A percentile compares a stretch with the other conserved stretches of the same genome.
Conservation (phyloP, 2,329 filamentous ascomycete genomes). For the Aspergillus persii region DNA sequence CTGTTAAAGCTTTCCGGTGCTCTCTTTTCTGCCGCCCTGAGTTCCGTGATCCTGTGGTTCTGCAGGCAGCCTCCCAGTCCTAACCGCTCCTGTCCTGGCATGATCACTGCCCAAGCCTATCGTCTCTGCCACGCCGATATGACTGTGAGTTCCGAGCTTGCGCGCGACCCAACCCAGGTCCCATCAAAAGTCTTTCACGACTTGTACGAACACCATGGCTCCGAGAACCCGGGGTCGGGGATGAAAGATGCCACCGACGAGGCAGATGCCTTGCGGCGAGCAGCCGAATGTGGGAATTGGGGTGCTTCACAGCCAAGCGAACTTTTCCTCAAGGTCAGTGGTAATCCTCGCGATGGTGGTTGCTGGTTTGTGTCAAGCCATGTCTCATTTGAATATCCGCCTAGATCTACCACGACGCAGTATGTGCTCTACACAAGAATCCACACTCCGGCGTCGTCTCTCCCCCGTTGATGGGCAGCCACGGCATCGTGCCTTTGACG, state of each 20-base stretch:
- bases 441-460: slow-evolving; percentile 52
- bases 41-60: slow-evolving; percentile 7
- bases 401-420: slow-evolving; percentile 62
- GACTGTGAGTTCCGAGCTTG: slow-evolving; percentile 60
- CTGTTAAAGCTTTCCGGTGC: slow-evolving; percentile 6
- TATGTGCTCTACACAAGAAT: slow-evolving; percentile 43
- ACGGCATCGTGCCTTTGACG: slow-evolving; percentile 65
- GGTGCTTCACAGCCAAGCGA: slow-evolving; percentile 61
- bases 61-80: slow-evolving; percentile 14
- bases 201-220: slow-evolving; percentile 49
- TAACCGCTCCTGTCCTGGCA: slow-evolving; percentile 19
- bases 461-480: slow-evolving; percentile 59
- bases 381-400: not conserved
- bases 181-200: slow-evolving; percentile 56
- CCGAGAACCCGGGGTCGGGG: slow-evolving; percentile 18
- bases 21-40: slow-evolving; percentile 2
- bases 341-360: no score
- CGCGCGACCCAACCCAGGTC: slow-evolving; percentile 51
- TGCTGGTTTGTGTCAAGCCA: not conserved
- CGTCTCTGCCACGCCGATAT: slow-evolving; percentile 52
- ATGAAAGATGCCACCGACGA: slow-evolving; percentile 9
- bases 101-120: slow-evolving; percentile 49
- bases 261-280: slow-evolving; percentile 52
- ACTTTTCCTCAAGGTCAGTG: slow-evolving; percentile 60
- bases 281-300: slow-evolving; percentile 65